phyloP scores from a whole-genome alignment of 441 rosid genomes.

The Breynia disticha region DNA sequence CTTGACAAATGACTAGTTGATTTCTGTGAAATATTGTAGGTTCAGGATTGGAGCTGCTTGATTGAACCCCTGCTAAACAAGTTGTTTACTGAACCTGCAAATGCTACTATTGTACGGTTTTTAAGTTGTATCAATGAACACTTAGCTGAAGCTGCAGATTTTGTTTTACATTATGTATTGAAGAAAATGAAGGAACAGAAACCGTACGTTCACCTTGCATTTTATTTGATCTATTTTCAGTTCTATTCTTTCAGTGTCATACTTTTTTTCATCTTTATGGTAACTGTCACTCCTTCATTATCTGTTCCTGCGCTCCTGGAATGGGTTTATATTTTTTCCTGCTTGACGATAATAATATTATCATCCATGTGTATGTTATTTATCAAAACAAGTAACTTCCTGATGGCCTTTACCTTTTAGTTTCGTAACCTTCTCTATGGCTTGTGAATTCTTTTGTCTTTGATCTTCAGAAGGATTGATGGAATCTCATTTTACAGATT shows the following conservation, averaged over 20 bases:
- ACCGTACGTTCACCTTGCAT: constrained; percentile 36
- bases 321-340: no score
- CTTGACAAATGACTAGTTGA: constrained; percentile 2
- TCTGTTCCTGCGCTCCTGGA: no score
- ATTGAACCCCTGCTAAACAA: constrained; percentile 63
- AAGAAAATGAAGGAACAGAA: constrained; percentile 51
- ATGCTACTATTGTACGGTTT: constrained; percentile 72
- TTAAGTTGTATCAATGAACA: constrained; percentile 62
- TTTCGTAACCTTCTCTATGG: not conserved
- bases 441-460: constrained; percentile 3
- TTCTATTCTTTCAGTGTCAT: no score
- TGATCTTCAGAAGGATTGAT: constrained; percentile 27
- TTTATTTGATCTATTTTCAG: not conserved
- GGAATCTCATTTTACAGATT: constrained; percentile 23
- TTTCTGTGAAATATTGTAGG: constrained; percentile 35
- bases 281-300: no score
- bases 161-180: constrained; percentile 50
- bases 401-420: no score
- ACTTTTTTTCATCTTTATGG: no score
- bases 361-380: no score
- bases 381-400: no score
- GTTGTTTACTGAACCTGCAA: constrained; percentile 87
- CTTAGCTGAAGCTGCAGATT: constrained; percentile 47
- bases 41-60: constrained; percentile 63
- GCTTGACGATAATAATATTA: no score